Base-by-base conservation (phyloP, 345 rosid species). In the Camelina neglecta region DNA sequence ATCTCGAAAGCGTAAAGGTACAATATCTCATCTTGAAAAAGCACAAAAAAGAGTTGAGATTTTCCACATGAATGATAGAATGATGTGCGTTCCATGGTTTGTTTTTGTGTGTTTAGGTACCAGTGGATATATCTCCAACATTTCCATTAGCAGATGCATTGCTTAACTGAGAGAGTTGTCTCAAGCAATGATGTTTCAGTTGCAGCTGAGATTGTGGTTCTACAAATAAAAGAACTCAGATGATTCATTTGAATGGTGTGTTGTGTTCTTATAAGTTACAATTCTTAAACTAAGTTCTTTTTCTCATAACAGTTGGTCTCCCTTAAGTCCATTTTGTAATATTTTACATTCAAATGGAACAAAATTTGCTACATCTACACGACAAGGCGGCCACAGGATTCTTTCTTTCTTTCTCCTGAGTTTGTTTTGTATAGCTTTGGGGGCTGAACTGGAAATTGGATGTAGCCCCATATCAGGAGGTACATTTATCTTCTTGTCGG, bases 81-180 rank as follows among this genome's bases (percentile, higher is more conserved):
- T 36, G 12, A 67, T 47, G 24, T 35, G 55, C 11, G 1, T 23
- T 29, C 20, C 20, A 4, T 71, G 47, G 49, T 39, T 31, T 20
- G 33, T 33, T 50, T 57, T 64, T 69, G 67, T 69, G 54, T 51
- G 50, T 67, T 23, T 78, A 93, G 98, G 98, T 93, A 12, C 91
- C 98, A 0, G 92, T 89, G 65, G 96, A 90, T 73, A 93, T 90
- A 62, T 81, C 81, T 82, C 96, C 95, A 13, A 73, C 84, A 67
- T 90, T 93, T 79, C 80, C 96, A 0, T 48, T 79, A 21, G 96
- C 86, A 47, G 65, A 83, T 38, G 33, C 75, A 42, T 63, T 83
- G 62, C 8, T 75, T 63, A 78, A 73, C 23, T 74, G 81, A 82
- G 81, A 82, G 75, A 81, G 21, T 1, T 36, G 42, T 66, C 48